Base-by-base conservation (phyloP, 441 rosid genomes). In the Pelargonium myrrhifolium region DNA sequence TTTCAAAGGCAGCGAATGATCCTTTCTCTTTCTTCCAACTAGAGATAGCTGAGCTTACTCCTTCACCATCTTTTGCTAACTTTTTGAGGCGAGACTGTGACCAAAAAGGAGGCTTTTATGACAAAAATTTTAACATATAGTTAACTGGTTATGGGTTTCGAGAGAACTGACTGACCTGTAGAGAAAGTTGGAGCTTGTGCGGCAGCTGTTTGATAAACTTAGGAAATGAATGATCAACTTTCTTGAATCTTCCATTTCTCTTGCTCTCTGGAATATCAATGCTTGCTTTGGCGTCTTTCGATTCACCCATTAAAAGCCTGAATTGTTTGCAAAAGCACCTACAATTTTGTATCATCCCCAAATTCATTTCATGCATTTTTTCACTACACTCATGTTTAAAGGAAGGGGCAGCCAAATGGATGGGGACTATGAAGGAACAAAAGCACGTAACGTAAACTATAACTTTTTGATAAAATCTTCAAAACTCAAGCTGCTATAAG, bases 161-260 rank as follows among this genome's bases (percentile, higher is more conserved):
- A 39, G 45, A 55, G 51, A 47, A 15, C 39, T 35, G 68, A 37
- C 75, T 67, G 59, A 89, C 98, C 96, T 86, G 80, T 59, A 89
- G 72, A 71, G 81, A 71, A 68, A 77, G 76, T 68, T 72, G 80
- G 78, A 93, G 79, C 75, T 77, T 87, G 73, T 62, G 69, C n/a
- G 82, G 90, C n/a, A 87, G 82, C 74, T 79, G 86, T 68, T 63
- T 74, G 43, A 93, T 72, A 80, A 81, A 71, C 62, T 71, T 43
- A 70, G 86, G 80, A 66, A 85, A 24, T 6, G 88, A 82, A 17
- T 88, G 90, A 83, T 89, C 84, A 67, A 86, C 77, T 66, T 73
- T 81, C 71, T 73, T 81, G 37, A 67, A 64, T 49, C 75, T 79
- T 58, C 75, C 78, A 66, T 74, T 82, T 69, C 73, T 68, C 59